Percentiles rank a stretch among this genome's conserved stretches.
Conservation (phyloP, 257 asterid species). For the Verbascum thapsus region DNA sequence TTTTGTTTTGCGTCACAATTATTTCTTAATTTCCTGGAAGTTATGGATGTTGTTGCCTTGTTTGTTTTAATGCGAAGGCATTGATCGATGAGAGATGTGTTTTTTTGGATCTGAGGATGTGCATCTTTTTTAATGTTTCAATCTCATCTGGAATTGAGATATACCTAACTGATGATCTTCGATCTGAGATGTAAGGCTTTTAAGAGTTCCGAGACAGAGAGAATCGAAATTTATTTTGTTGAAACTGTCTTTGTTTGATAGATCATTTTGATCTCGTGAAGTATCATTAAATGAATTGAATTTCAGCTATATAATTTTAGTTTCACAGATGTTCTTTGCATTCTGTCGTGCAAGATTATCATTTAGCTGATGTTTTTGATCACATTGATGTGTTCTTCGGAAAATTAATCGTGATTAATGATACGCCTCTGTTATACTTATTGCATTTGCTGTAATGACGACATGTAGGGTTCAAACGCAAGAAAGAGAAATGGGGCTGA, state of each 20-base stretch:
- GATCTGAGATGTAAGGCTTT: conserved; percentile 21
- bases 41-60: not conserved
- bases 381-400: conserved; percentile 3
- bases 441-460: not conserved
- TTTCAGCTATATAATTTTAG: not conserved
- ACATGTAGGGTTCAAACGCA: conserved; percentile 39
- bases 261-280: conserved; percentile 21
- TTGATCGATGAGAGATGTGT: not conserved
- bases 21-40: not conserved
- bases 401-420: not conserved
- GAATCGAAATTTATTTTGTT: not conserved
- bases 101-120: conserved; percentile 14
- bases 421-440: not conserved
- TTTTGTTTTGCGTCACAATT: conserved; percentile 10
- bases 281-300: not conserved
- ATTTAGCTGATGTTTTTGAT: not conserved
- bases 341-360: not conserved
- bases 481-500: conserved; percentile 66
- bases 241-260: not conserved
- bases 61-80: not conserved
- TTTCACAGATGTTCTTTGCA: not conserved
- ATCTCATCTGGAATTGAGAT: conserved; percentile 31
- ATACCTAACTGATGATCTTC: conserved; percentile 7
- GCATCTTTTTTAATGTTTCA: not conserved
- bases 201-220: not conserved